phyloP scores from a whole-genome alignment of 2,329 filamentous ascomycete genomes.

The Alternaria sp. region DNA sequence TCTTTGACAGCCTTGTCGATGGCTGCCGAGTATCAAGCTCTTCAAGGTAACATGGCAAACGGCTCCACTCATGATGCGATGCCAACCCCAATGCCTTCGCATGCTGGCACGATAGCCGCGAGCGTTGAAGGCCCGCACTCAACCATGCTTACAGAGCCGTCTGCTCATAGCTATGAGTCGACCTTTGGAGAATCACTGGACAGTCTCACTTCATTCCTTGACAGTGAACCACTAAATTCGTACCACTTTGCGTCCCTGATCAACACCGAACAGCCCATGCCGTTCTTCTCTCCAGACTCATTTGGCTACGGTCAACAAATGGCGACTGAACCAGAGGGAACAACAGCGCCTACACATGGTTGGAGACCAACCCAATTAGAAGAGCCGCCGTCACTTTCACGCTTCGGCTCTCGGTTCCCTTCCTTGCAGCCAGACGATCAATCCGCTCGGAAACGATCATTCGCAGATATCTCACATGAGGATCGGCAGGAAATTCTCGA shows the following conservation, averaged over 20 bases:
- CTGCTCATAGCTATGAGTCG: slow-evolving; percentile 18
- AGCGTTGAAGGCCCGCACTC: slow-evolving; percentile 23
- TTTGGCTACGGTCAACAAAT: slow-evolving; percentile 40
- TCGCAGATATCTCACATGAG: slow-evolving; percentile 45
- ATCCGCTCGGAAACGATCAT: slow-evolving; percentile 17
- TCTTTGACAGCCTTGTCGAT: slow-evolving; percentile 50
- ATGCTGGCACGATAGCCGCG: slow-evolving; percentile 16
- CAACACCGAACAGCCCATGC: slow-evolving; percentile 51
- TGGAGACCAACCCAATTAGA: slow-evolving; percentile 29
- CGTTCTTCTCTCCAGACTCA: slow-evolving; percentile 51
- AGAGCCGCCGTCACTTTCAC: slow-evolving; percentile 42
- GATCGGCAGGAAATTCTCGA: slow-evolving; percentile 58
- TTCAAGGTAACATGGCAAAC: slow-evolving; percentile 38
- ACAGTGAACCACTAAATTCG: slow-evolving; percentile 46
- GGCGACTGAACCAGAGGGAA: slow-evolving; percentile 15
- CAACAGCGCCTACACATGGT: slow-evolving; percentile 1
- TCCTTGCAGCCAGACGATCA: slow-evolving; percentile 49
- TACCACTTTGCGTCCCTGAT: slow-evolving; percentile 50
- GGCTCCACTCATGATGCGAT: slow-evolving; percentile 16
- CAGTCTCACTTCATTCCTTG: slow-evolving; percentile 48
- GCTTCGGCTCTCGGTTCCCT: slow-evolving; percentile 49
- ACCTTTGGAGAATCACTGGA: slow-evolving; percentile 44
- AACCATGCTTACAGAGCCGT: neutral
- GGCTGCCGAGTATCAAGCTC: slow-evolving; percentile 51
- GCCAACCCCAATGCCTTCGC: slow-evolving; percentile 16